These are phyloP conservation scores for Colletotrichum paranaense DNA, from an alignment of 2,329 filamentous ascomycete species.

Conservation along the genomic window DNA sequence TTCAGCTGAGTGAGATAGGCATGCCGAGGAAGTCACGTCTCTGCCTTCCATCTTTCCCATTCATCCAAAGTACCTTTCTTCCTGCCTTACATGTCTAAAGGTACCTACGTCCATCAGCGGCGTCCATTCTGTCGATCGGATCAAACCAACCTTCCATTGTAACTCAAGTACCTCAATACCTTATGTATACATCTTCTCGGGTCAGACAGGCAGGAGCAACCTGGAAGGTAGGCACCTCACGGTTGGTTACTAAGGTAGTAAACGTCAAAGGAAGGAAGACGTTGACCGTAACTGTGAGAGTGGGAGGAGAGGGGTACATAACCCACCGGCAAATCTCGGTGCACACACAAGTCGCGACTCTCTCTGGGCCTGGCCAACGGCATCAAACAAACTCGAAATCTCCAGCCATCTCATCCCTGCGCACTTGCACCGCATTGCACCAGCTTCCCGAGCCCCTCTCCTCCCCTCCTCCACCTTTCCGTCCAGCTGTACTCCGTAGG, in stretches of 20 bases:
- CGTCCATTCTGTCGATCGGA: not conserved
- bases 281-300: not conserved
- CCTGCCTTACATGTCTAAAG: no score
- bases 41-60: not conserved
- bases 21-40: no score
- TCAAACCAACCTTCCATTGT: no score
- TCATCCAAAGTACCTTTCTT: not conserved
- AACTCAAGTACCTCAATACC: no score
- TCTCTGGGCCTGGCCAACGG: not conserved
- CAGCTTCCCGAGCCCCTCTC: conserved; percentile 17
- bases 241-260: no score
- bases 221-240: no score
- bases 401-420: not conserved
- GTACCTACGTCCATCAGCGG: not conserved
- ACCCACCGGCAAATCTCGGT: not conserved
- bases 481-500: not conserved
- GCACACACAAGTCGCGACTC: not conserved
- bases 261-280: not conserved
- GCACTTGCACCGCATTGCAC: conserved; percentile 3
- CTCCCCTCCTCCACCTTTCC: conserved; percentile 5
- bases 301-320: not conserved
- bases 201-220: no score
- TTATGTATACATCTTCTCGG: no score
- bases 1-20: conserved; percentile 6
- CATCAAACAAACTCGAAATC: not conserved